Conservation (phyloP, 2,329 filamentous ascomycete genomes). For the Aspergillus tubingensis region DNA sequence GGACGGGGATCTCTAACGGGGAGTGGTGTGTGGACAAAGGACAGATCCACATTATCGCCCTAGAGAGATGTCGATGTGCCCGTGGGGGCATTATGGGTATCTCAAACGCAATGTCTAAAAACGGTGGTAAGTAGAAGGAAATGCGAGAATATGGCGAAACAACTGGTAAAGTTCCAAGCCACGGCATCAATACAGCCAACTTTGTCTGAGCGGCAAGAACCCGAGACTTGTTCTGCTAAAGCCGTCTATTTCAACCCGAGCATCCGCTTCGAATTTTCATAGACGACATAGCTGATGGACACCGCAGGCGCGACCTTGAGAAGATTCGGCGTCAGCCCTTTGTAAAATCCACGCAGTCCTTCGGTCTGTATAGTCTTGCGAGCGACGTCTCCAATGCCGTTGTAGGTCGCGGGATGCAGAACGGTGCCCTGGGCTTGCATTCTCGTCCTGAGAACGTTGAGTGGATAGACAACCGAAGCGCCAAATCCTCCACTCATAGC, state of each 20-base stretch:
- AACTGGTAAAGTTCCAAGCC: constrained; percentile 1
- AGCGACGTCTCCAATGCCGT: constrained; percentile 85
- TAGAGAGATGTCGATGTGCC: constrained; percentile 17
- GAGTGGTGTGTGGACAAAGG: constrained; percentile 9
- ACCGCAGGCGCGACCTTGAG: constrained; percentile 95
- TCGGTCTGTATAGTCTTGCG: constrained; percentile 79
- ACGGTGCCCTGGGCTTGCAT: constrained; percentile 91
- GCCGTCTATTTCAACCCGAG: constrained; percentile 53
- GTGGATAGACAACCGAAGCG: constrained; percentile 89
- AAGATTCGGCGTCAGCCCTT: constrained; percentile 90
- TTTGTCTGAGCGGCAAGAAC: background rate
- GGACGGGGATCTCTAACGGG: constrained; percentile 7
- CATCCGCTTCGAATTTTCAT: constrained; percentile 82
- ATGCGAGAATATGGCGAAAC: constrained; percentile 7
- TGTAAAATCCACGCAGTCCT: constrained; percentile 84
- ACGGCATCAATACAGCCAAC: background rate
- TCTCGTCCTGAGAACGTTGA: constrained; percentile 89
- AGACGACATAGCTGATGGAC: constrained; percentile 92
- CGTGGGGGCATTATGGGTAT: constrained; percentile 34
- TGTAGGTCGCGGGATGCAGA: constrained; percentile 89
- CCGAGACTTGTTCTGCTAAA: background rate
- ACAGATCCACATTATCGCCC: constrained; percentile 17
- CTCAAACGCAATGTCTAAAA: constrained; percentile 29
- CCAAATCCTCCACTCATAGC: constrained; percentile 89
- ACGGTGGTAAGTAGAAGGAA: constrained; percentile 16